Evolutionary conservation across 805 yeast species (phyloP).

Genomic region (Grigorovia jiainica): DNA sequence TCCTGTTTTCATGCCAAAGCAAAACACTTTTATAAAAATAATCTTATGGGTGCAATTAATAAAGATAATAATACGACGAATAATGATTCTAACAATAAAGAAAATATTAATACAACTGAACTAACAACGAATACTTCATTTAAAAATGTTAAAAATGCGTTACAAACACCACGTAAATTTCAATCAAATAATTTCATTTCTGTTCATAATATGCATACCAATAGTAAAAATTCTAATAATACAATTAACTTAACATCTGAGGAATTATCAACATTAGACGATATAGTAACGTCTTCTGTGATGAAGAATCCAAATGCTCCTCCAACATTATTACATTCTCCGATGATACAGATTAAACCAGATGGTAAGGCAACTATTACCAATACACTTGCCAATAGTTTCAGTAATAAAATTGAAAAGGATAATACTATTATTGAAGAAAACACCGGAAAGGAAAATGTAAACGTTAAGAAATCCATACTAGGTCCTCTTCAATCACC

Average conservation of each 20-base stretch:
- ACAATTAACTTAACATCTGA: constrained; percentile 11
- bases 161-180: not conserved
- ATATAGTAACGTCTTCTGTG: constrained; percentile 20
- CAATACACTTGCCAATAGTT: not conserved
- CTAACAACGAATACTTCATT: not conserved
- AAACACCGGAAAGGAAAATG: not conserved
- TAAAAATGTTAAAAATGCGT: not conserved
- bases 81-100: not conserved
- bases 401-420: too few relatives aligned
- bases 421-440: not conserved
- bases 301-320: constrained; percentile 12
- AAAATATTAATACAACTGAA: not conserved
- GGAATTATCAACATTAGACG: constrained; percentile 16
- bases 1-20: not conserved
- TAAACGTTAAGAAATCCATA: not conserved
- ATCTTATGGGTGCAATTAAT: not conserved
- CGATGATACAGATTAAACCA: constrained; percentile 6
- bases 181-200: not conserved
- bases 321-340: constrained; percentile 15
- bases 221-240: not conserved
- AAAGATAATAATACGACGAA: not conserved
- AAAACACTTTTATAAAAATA: not conserved
- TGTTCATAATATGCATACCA: not conserved
- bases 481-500: not conserved
- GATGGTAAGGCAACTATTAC: too few relatives aligned